Percentiles rank a stretch among this genome's conserved stretches.
These are phyloP conservation scores for Beauveria australis DNA, from an alignment of 2,329 filamentous ascomycete species.

Conservation along the genomic window DNA sequence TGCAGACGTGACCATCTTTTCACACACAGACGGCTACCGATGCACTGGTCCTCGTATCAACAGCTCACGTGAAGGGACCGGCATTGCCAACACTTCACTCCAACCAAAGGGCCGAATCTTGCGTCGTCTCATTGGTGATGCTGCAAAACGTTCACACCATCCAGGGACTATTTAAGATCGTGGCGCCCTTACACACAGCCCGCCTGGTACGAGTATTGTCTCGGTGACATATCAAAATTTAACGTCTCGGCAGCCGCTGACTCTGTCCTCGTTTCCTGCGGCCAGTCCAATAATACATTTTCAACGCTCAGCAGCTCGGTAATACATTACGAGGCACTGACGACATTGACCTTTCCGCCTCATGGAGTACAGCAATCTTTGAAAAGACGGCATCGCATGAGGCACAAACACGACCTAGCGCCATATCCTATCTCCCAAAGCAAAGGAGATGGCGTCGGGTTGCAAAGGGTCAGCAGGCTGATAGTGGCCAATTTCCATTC, in stretches of 20 bases:
- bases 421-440: background rate
- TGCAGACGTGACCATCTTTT: background rate
- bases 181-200: slow-evolving; percentile 3
- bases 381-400: background rate
- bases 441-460: slow-evolving; percentile 1
- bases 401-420: background rate
- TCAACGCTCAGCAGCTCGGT: too few relatives aligned
- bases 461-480: slow-evolving; percentile 2
- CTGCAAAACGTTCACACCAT: background rate
- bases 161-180: slow-evolving; percentile 1
- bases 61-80: background rate
- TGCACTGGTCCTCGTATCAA: background rate
- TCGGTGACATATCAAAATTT: background rate
- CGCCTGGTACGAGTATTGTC: background rate
- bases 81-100: background rate
- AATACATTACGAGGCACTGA: too few relatives aligned
- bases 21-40: background rate
- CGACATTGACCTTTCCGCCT: background rate
- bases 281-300: background rate
- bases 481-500: background rate
- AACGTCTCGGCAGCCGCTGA: background rate
- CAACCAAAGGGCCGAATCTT: slow-evolving; percentile 2
- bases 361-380: background rate
- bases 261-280: background rate
- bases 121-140: background rate